Evolutionary conservation across 164 flowering plant genomes (phyloP).

Genomic region (Brasenia schreberi): DNA sequence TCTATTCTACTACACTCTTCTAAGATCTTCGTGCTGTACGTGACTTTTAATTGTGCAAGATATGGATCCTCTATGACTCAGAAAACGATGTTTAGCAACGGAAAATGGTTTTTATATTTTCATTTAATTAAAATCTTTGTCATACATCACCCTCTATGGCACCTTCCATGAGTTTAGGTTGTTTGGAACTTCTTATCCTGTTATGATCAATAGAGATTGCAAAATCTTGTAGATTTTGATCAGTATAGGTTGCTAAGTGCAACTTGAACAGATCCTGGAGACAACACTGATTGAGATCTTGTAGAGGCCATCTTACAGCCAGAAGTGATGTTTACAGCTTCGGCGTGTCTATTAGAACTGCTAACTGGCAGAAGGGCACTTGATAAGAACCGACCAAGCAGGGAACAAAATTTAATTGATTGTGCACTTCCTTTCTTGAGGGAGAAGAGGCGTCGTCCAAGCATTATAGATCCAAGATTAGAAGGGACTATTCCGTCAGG

Average conservation of each 20-base stretch:
- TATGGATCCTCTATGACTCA: too few relatives aligned
- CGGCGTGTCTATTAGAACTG: conserved; percentile 75
- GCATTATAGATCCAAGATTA: conserved; percentile 70
- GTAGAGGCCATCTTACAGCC: conserved; percentile 69
- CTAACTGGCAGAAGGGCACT: conserved; percentile 72
- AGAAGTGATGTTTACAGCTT: conserved; percentile 85
- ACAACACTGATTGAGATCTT: not conserved
- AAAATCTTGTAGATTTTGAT: too few relatives aligned
- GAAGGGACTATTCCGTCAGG: conserved; percentile 65
- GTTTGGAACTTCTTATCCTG: not conserved
- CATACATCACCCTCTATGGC: too few relatives aligned
- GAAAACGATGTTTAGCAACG: too few relatives aligned
- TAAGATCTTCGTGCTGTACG: too few relatives aligned
- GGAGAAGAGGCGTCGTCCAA: conserved; percentile 63
- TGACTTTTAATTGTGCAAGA: too few relatives aligned
- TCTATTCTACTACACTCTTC: too few relatives aligned
- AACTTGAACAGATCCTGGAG: not conserved
- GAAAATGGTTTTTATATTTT: too few relatives aligned
- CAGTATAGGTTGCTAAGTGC: not conserved
- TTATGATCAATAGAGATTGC: too few relatives aligned
- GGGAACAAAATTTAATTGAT: conserved; percentile 71
- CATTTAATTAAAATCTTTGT: too few relatives aligned
- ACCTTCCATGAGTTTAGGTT: not conserved
- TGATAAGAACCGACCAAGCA: conserved; percentile 59
- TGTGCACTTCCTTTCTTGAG: conserved; percentile 77